phyloP scores from a whole-genome alignment of 352 stramenopile genomes.

The Phytophthora rubi region DNA sequence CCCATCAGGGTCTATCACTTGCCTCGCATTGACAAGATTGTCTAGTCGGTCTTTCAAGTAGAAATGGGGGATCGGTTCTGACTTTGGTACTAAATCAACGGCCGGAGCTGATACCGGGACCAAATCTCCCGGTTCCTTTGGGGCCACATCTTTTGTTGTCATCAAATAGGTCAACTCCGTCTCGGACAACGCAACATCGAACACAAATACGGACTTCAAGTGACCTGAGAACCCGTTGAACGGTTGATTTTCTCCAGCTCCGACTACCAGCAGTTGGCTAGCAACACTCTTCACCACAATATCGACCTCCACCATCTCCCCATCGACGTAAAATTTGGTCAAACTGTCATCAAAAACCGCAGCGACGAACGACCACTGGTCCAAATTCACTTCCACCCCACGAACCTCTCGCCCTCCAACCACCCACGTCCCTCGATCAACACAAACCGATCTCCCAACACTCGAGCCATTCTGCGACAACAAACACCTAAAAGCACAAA shows the following conservation, averaged over 20 bases:
- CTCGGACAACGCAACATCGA: slow-evolving; percentile 43
- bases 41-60: slow-evolving; percentile 31
- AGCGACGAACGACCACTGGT: slow-evolving; percentile 52
- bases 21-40: slow-evolving; percentile 22
- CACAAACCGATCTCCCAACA: slow-evolving; percentile 47
- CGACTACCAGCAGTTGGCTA: slow-evolving; percentile 28
- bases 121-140: not conserved
- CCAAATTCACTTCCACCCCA: slow-evolving; percentile 12
- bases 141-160: slow-evolving; percentile 11
- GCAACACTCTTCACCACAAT: slow-evolving; percentile 23
- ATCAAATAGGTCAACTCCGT: slow-evolving; percentile 56
- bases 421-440: slow-evolving; percentile 42
- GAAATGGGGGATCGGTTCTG: slow-evolving; percentile 29
- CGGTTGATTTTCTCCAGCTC: slow-evolving; percentile 5
- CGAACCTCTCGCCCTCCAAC: slow-evolving; percentile 21
- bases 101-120: not conserved
- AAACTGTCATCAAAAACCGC: slow-evolving; percentile 38
- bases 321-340: slow-evolving; percentile 32
- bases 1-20: slow-evolving; percentile 38
- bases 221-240: slow-evolving; percentile 41
- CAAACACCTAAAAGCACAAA: slow-evolving; percentile 39
- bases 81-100: not conserved
- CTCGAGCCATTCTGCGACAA: slow-evolving; percentile 52
- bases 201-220: slow-evolving; percentile 55
- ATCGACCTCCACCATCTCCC: slow-evolving; percentile 34